These are phyloP conservation scores for Saccharomycopsis amapae DNA, from an alignment of 805 yeast genomes.

Conservation along the genomic window DNA sequence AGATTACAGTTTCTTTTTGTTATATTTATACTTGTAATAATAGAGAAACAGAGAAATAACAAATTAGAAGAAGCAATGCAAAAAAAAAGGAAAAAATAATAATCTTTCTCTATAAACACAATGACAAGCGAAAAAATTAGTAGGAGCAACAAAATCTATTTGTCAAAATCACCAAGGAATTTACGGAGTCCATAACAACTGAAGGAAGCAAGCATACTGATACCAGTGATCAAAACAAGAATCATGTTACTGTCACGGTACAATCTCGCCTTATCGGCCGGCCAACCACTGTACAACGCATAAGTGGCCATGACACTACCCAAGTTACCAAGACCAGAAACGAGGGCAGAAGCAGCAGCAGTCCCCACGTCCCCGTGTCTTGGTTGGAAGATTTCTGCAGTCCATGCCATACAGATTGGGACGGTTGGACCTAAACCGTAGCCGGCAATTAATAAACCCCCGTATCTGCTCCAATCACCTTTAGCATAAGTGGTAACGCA, in stretches of 20 bases:
- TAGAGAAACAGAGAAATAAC: too few species aligned
- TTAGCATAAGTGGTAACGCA: constrained; percentile 69
- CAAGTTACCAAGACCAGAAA: constrained; percentile 79
- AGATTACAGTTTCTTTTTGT: too few species aligned
- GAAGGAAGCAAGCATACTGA: constrained; percentile 51
- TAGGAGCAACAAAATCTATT: too few species aligned
- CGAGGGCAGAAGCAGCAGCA: constrained; percentile 77
- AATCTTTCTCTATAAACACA: too few species aligned
- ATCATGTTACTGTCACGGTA: constrained; percentile 76
- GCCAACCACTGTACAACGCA: constrained; percentile 85
- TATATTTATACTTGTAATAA: too few species aligned
- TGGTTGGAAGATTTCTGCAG: constrained; percentile 65
- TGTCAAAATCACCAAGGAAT: constrained; percentile 14
- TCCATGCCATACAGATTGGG: constrained; percentile 80
- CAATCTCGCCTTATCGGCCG: constrained; percentile 56
- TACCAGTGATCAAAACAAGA: constrained; percentile 69
- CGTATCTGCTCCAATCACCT: constrained; percentile 70
- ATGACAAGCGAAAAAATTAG: too few species aligned
- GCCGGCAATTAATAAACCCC: constrained; percentile 74
- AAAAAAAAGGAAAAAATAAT: too few species aligned
- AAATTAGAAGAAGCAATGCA: too few species aligned
- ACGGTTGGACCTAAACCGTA: constrained; percentile 89
- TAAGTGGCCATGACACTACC: constrained; percentile 84
- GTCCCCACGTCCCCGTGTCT: constrained; percentile 78
- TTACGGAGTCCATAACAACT: constrained; percentile 16